Conservation (phyloP, 257 asterid genomes). For the Paulownia fortunei region DNA sequence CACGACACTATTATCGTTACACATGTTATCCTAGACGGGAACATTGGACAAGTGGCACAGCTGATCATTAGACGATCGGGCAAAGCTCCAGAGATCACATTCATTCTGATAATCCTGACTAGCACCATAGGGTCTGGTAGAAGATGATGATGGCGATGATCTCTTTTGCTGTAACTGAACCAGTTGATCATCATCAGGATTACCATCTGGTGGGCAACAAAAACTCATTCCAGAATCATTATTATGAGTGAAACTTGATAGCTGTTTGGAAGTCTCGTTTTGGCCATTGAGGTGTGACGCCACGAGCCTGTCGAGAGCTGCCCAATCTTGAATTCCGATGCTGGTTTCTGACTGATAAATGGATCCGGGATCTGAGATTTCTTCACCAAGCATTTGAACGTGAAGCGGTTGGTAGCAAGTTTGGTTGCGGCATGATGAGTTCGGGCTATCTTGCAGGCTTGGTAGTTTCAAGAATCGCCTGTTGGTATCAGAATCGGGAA, state of each 20-base stretch:
- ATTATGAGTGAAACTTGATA: background rate
- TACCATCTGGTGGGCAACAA: background rate
- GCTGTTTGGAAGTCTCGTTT: conserved; percentile 31
- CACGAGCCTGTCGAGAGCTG: conserved; percentile 50
- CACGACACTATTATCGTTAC: too few relatives aligned
- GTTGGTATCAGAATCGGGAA: conserved; percentile 1
- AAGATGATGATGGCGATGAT: conserved; percentile 27
- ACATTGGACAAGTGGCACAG: conserved; percentile 36
- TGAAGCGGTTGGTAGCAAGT: conserved; percentile 22
- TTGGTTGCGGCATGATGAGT: conserved; percentile 5
- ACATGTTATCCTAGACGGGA: conserved; percentile 35
- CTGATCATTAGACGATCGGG: conserved; percentile 35
- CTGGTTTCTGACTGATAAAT: conserved; percentile 9
- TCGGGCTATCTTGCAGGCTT: conserved; percentile 37
- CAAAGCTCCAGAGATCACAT: conserved; percentile 52
- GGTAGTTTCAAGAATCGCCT: conserved; percentile 50
- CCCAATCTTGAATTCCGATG: conserved; percentile 47
- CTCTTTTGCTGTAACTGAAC: conserved; percentile 26
- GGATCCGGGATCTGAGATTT: background rate
- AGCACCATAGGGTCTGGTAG: conserved; percentile 13
- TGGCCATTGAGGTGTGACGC: conserved; percentile 52
- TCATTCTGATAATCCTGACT: conserved; percentile 36
- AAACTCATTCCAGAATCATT: conserved; percentile 1
- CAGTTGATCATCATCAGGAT: conserved; percentile 1
- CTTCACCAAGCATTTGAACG: conserved; percentile 23